Evolutionary conservation across 257 asterid species (phyloP).

Genomic region (Haberlea rhodopensis): DNA sequence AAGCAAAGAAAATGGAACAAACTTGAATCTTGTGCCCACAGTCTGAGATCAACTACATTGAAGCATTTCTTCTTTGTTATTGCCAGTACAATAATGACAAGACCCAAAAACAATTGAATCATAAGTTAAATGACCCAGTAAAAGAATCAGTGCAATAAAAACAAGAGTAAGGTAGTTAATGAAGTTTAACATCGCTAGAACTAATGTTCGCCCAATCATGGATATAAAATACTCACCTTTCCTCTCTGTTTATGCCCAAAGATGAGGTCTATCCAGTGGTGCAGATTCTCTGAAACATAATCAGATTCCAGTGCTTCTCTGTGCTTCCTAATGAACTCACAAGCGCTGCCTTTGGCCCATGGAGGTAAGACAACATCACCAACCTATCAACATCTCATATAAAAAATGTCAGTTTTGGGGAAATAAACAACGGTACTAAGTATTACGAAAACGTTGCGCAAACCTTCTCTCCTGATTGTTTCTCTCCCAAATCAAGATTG

Average conservation of each 20-base stretch:
- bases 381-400: slow-evolving; percentile 57
- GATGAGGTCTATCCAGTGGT: slow-evolving; percentile 99
- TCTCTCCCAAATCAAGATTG: slow-evolving; percentile 96
- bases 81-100: not conserved
- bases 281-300: slow-evolving; percentile 93
- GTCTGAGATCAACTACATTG: not conserved
- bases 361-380: slow-evolving; percentile 90
- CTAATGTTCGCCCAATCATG: slow-evolving; percentile 10
- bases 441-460: slow-evolving; percentile 24
- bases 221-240: slow-evolving; percentile 55
- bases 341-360: slow-evolving; percentile 90
- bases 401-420: not conserved
- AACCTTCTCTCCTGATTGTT: slow-evolving; percentile 99
- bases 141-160: not conserved
- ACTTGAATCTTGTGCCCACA: not conserved
- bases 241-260: slow-evolving; percentile 97
- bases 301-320: slow-evolving; percentile 98
- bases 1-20: not conserved
- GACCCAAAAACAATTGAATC: not conserved
- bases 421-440: slow-evolving; percentile 9
- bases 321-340: slow-evolving; percentile 90
- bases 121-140: not conserved
- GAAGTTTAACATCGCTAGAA: slow-evolving; percentile 11
- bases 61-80: slow-evolving; percentile 6
- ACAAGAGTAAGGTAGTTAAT: slow-evolving; percentile 6